Evolutionary conservation across 2,329 filamentous ascomycete species (phyloP).

Genomic region (Penicillium sp.): DNA sequence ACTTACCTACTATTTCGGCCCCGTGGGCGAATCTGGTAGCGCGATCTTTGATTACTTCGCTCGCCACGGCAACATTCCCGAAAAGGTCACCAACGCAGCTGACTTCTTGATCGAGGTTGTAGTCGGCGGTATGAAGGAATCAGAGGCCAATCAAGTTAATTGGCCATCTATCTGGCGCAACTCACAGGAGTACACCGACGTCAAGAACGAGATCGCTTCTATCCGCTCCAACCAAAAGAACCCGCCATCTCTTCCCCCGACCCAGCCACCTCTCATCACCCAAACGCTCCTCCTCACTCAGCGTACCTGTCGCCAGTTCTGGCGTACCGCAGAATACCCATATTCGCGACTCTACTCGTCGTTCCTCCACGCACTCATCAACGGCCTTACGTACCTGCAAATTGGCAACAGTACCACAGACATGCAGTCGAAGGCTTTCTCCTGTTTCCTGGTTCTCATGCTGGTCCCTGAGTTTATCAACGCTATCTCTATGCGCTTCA

Average conservation of each 20-base stretch:
- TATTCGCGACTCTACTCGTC: slow-evolving; percentile 72
- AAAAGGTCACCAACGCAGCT: slow-evolving; percentile 61
- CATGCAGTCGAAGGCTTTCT: slow-evolving; percentile 71
- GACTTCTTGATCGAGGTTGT: slow-evolving; percentile 64
- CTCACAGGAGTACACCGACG: slow-evolving; percentile 58
- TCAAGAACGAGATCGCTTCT: slow-evolving; percentile 63
- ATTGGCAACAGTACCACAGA: slow-evolving; percentile 65
- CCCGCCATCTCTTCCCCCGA: slow-evolving; percentile 46
- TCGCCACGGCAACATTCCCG: slow-evolving; percentile 61
- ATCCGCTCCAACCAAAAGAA: slow-evolving; percentile 54
- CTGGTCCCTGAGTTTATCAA: slow-evolving; percentile 71
- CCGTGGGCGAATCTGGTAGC: slow-evolving; percentile 63
- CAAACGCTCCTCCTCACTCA: slow-evolving; percentile 68
- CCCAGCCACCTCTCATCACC: slow-evolving; percentile 45
- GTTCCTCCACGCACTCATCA: slow-evolving; percentile 69
- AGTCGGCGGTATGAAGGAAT: slow-evolving; percentile 52
- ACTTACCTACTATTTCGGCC: slow-evolving; percentile 69
- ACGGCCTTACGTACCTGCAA: slow-evolving; percentile 72
- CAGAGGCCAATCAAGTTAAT: slow-evolving; percentile 56
- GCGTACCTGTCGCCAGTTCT: slow-evolving; percentile 69
- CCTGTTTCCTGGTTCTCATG: slow-evolving; percentile 62
- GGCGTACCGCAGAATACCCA: slow-evolving; percentile 71
- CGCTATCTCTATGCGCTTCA: slow-evolving; percentile 70
- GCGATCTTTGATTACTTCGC: slow-evolving; percentile 67
- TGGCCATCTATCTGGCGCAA: slow-evolving; percentile 71